Conservation (phyloP, 2,329 filamentous ascomycete species). For the Fusarium mexicanum region DNA sequence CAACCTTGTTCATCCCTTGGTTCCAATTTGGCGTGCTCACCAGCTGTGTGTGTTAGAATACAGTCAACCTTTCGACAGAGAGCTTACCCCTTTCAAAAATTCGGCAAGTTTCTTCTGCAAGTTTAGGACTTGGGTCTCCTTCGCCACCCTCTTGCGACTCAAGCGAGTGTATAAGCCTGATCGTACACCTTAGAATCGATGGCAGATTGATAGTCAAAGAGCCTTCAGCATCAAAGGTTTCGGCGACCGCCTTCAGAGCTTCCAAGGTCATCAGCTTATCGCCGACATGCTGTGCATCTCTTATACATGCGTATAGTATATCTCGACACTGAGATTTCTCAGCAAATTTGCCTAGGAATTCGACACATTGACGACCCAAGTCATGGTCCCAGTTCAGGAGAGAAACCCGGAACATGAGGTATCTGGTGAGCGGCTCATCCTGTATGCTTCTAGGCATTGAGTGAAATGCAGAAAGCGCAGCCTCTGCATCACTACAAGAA, state of each 20-base stretch:
- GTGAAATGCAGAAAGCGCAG: slow-evolving; percentile 55
- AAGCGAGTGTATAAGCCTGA: slow-evolving; percentile 59
- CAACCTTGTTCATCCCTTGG: slow-evolving; percentile 52
- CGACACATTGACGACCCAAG: slow-evolving; percentile 71
- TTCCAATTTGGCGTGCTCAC: slow-evolving; percentile 45
- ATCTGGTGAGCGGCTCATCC: slow-evolving; percentile 73
- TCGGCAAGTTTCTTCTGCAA: slow-evolving; percentile 63
- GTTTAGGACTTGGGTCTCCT: not conserved
- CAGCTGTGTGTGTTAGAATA: slow-evolving; percentile 37
- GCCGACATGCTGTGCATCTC: slow-evolving; percentile 76
- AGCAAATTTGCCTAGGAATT: slow-evolving; percentile 63
- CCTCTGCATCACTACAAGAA: slow-evolving; percentile 49
- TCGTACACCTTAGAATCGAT: slow-evolving; percentile 58
- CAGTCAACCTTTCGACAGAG: not conserved
- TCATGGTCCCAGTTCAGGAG: slow-evolving; percentile 67
- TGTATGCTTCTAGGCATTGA: slow-evolving; percentile 67
- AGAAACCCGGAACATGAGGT: slow-evolving; percentile 79
- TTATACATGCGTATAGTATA: slow-evolving; percentile 81
- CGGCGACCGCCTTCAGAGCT: slow-evolving; percentile 49
- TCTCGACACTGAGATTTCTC: slow-evolving; percentile 60
- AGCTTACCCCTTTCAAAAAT: slow-evolving; percentile 56
- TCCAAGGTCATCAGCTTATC: slow-evolving; percentile 66
- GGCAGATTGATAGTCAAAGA: slow-evolving; percentile 46
- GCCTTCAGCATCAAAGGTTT: slow-evolving; percentile 38
- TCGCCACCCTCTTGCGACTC: slow-evolving; percentile 46